phyloP scores from a whole-genome alignment of 495 filamentous ascomycete species.

The Penicillium cinerascens region DNA sequence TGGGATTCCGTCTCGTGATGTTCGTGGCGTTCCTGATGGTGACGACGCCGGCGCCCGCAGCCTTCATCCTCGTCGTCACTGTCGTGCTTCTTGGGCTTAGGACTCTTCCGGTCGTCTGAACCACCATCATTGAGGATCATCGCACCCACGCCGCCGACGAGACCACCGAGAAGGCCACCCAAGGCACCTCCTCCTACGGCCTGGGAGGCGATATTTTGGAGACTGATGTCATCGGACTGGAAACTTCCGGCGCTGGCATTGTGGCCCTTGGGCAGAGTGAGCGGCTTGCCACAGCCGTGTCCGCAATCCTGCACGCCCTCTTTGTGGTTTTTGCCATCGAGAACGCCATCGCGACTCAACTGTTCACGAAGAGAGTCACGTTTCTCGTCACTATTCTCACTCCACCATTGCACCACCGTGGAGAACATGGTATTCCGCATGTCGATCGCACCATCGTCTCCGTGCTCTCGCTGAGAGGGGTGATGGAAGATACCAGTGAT shows the following conservation, averaged over 20 bases:
- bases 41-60: slow-evolving; percentile 24
- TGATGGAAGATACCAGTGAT: slow-evolving; percentile 84
- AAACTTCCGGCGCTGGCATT: slow-evolving; percentile 25
- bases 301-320: slow-evolving; percentile 79
- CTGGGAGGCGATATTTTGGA: slow-evolving; percentile 42
- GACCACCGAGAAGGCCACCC: slow-evolving; percentile 49
- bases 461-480: slow-evolving; percentile 66
- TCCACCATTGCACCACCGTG: slow-evolving; percentile 79
- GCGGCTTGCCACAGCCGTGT: slow-evolving; percentile 76
- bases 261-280: slow-evolving; percentile 51
- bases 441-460: slow-evolving; percentile 68
- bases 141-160: slow-evolving; percentile 47
- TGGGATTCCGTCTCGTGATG: slow-evolving; percentile 34
- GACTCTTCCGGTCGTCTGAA: slow-evolving; percentile 19
- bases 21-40: slow-evolving; percentile 30
- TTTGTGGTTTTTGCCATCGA: slow-evolving; percentile 74
- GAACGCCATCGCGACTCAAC: slow-evolving; percentile 72
- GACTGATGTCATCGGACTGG: slow-evolving; percentile 23
- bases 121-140: slow-evolving; percentile 36
- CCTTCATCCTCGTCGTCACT: slow-evolving; percentile 29
- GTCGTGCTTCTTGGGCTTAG: slow-evolving; percentile 10
- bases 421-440: slow-evolving; percentile 74
- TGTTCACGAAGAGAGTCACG: slow-evolving; percentile 63
- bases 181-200: slow-evolving; percentile 46
- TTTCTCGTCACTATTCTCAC: slow-evolving; percentile 54